These are phyloP conservation scores for Phyllosticta citriasiana DNA, from an alignment of 2,329 filamentous ascomycete species.

Conservation along the genomic window DNA sequence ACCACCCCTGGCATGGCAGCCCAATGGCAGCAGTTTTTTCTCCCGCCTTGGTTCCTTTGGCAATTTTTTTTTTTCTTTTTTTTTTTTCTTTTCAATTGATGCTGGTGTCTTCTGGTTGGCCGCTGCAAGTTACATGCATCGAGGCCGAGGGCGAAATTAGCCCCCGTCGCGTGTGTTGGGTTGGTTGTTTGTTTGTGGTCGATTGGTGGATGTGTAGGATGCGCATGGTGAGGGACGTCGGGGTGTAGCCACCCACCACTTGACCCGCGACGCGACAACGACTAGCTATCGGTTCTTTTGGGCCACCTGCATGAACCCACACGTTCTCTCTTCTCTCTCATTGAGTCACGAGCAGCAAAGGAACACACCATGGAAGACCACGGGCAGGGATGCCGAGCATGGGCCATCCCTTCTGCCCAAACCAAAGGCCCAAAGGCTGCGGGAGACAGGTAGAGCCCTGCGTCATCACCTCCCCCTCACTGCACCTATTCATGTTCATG, in stretches of 20 bases:
- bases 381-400: not conserved
- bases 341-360: not conserved
- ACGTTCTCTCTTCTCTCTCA: not conserved
- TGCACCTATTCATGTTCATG: not conserved
- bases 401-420: not conserved
- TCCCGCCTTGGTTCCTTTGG: too few relatives aligned
- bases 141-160: not conserved
- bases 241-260: not conserved
- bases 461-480: not conserved
- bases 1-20: not conserved
- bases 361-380: not conserved
- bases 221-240: not conserved
- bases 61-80: not conserved
- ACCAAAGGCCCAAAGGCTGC: not conserved
- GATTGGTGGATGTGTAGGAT: not conserved
- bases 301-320: not conserved
- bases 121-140: not conserved
- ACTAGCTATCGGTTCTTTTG: not conserved
- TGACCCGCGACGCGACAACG: not conserved
- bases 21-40: not conserved
- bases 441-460: not conserved
- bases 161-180: not conserved
- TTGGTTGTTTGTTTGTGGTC: not conserved
- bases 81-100: not conserved
- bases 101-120: not conserved